Percentiles rank a stretch among this genome's conserved stretches.
phyloP scores from a whole-genome alignment of 2,329 filamentous ascomycete species.

The Aspergillus quadricinctus region DNA sequence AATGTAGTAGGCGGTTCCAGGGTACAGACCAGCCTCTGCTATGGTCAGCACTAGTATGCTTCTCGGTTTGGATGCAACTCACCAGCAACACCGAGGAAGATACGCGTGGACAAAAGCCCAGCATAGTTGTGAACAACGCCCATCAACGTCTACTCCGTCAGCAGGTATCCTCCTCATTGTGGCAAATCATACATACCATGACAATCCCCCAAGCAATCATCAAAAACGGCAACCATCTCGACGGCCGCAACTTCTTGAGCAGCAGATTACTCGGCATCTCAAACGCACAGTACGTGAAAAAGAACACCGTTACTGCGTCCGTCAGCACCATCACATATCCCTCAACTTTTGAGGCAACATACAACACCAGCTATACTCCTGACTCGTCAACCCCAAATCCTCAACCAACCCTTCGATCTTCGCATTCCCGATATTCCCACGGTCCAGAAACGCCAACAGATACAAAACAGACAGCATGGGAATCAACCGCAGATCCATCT shows the following conservation, averaged over 20 bases:
- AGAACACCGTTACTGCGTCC: slow-evolving; percentile 26
- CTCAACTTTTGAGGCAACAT: background rate
- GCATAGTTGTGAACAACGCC: slow-evolving; percentile 45
- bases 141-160: slow-evolving; percentile 38
- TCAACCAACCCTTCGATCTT: slow-evolving; percentile 29
- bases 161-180: background rate
- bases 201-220: slow-evolving; percentile 45
- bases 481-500: slow-evolving; percentile 26
- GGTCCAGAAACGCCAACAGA: slow-evolving; percentile 29
- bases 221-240: slow-evolving; percentile 26
- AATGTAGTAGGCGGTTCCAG: slow-evolving; percentile 43
- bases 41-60: background rate
- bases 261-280: slow-evolving; percentile 23
- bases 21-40: slow-evolving; percentile 40
- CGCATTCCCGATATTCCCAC: slow-evolving; percentile 34
- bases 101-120: slow-evolving; percentile 44
- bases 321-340: background rate
- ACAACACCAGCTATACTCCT: slow-evolving; percentile 30
- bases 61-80: background rate
- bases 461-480: slow-evolving; percentile 26
- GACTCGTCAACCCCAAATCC: slow-evolving; percentile 26
- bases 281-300: slow-evolving; percentile 21
- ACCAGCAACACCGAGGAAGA: slow-evolving; percentile 40
- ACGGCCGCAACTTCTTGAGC: slow-evolving; percentile 22
- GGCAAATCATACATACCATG: slow-evolving; percentile 19